Percentiles rank a stretch among this genome's conserved stretches.
Evolutionary conservation across 2,329 filamentous ascomycete genomes (phyloP).

Genomic region (Xylaria sp.): DNA sequence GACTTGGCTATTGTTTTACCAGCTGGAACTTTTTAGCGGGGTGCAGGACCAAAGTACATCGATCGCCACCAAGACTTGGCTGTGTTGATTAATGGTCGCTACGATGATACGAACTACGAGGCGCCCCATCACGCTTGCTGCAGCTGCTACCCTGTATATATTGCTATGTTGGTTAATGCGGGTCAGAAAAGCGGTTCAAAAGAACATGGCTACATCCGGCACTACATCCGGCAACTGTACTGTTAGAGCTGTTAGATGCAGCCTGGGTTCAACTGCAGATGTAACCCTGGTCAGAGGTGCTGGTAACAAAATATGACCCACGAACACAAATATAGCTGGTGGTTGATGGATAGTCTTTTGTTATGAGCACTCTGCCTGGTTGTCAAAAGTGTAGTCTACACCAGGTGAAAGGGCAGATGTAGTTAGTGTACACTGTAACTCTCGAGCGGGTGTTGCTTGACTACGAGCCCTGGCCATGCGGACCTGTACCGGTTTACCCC

Average conservation of each 20-base stretch:
- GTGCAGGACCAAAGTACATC: neutral
- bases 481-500: constrained; percentile 16
- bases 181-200: constrained; percentile 2
- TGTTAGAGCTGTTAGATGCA: neutral
- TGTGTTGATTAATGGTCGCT: neutral
- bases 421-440: neutral
- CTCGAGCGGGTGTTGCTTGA: constrained; percentile 1
- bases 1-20: neutral
- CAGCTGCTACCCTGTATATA: neutral
- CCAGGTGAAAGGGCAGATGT: neutral
- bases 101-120: neutral
- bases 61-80: neutral
- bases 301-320: neutral
- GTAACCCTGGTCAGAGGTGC: neutral
- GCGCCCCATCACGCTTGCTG: constrained; percentile 8
- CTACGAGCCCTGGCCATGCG: neutral
- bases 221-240: constrained; percentile 7
- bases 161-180: constrained; percentile 13
- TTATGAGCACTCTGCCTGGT: neutral
- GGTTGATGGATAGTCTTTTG: neutral
- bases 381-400: neutral
- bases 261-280: neutral
- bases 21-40: neutral
- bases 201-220: constrained; percentile 9
- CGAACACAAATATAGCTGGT: neutral